Evolutionary conservation across 2,329 filamentous ascomycete species (phyloP).

Genomic region (Penicillium sp.): DNA sequence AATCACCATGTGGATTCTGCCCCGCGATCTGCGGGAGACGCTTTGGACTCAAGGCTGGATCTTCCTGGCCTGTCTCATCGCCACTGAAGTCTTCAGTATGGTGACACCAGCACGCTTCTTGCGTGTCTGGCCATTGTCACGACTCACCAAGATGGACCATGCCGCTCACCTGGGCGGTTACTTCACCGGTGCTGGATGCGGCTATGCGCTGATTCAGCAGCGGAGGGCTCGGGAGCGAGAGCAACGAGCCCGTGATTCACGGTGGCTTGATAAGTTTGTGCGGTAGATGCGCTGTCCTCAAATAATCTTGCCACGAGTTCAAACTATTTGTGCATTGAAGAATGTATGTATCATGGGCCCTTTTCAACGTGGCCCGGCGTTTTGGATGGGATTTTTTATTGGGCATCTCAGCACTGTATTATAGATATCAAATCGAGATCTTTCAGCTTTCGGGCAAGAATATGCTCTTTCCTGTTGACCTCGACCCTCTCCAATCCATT

Average conservation of each 20-base stretch:
- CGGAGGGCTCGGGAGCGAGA: conserved; percentile 19
- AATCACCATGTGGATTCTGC: conserved; percentile 48
- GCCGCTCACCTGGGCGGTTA: conserved; percentile 50
- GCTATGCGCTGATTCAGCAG: conserved; percentile 25
- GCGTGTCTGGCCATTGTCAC: conserved; percentile 28
- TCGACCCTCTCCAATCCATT: neutral
- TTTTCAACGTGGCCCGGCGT: neutral
- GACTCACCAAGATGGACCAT: conserved; percentile 43
- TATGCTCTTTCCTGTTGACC: neutral
- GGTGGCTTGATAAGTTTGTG: conserved; percentile 20
- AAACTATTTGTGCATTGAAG: neutral
- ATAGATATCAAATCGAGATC: neutral
- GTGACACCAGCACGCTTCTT: conserved; percentile 30
- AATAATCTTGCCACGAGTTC: neutral
- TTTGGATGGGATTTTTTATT: neutral
- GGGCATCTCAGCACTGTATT: neutral
- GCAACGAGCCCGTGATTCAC: conserved; percentile 21
- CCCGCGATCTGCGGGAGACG: conserved; percentile 43
- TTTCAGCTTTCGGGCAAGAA: neutral
- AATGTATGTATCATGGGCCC: neutral
- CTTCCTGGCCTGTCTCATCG: conserved; percentile 42
- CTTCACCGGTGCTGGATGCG: conserved; percentile 37
- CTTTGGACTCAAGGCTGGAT: conserved; percentile 48
- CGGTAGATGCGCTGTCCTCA: conserved; percentile 4
- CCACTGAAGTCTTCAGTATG: conserved; percentile 42